Conservation (phyloP, 2,329 filamentous ascomycete genomes). For the Diaporthe sp. region DNA sequence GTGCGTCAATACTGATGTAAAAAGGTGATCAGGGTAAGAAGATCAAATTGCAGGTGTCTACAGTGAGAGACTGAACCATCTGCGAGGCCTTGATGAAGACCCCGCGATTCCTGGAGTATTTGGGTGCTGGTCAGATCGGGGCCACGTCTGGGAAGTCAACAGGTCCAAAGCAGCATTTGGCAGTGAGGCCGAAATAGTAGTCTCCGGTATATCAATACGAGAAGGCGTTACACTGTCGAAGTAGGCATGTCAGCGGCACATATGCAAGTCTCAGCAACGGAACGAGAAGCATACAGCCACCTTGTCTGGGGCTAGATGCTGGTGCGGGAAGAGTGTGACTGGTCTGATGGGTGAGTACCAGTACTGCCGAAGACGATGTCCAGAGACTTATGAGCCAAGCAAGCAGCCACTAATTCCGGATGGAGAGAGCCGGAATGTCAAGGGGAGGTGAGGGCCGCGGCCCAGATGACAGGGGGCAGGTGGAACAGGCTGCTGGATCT, state of each 20-base stretch:
- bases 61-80: neutral
- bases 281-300: conserved; percentile 20
- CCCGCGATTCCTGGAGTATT: neutral
- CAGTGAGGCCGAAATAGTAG: neutral
- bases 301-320: conserved; percentile 33
- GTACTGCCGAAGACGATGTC: conserved; percentile 8
- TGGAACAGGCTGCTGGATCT: conserved; percentile 8
- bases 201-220: conserved; percentile 16
- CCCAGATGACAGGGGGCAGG: conserved; percentile 33
- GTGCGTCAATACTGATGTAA: neutral
- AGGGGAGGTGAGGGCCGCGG: conserved; percentile 19
- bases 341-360: conserved; percentile 14
- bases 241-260: conserved; percentile 22
- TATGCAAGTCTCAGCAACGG: conserved; percentile 6
- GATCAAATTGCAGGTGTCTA: neutral
- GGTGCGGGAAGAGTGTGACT: conserved; percentile 18
- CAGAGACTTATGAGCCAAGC: conserved; percentile 7
- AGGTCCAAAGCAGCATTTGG: neutral
- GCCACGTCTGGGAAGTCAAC: conserved; percentile 6
- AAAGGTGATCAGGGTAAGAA: neutral
- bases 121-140: neutral
- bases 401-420: conserved; percentile 21
- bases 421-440: conserved; percentile 32
- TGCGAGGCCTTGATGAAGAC: conserved; percentile 3
- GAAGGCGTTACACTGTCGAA: neutral